Evolutionary conservation across 2,329 filamentous ascomycete genomes (phyloP).

Genomic region (Cercospora sojina): DNA sequence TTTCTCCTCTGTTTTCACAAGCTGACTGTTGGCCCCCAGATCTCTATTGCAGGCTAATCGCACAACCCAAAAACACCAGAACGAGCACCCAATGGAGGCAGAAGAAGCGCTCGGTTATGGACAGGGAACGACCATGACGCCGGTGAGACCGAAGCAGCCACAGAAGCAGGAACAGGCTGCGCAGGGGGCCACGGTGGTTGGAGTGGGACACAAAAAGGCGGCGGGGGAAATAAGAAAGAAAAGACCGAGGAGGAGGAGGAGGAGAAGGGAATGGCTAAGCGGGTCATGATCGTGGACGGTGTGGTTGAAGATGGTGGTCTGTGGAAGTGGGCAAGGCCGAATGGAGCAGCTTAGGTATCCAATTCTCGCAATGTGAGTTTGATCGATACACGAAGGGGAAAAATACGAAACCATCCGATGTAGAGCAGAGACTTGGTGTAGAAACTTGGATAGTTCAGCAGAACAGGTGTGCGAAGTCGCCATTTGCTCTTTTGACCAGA

Average conservation of each 20-base stretch:
- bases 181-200: conserved; percentile 4
- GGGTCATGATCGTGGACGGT: too few relatives aligned
- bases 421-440: not conserved
- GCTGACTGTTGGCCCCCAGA: not conserved
- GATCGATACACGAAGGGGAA: too few relatives aligned
- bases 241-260: not conserved
- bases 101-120: conserved; percentile 4
- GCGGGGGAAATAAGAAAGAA: not conserved
- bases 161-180: conserved; percentile 5
- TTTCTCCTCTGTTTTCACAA: not conserved
- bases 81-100: conserved; percentile 1
- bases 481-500: too few relatives aligned
- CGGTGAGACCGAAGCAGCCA: not conserved
- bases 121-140: conserved; percentile 3
- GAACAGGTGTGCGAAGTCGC: not conserved
- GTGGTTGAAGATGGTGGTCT: not conserved
- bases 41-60: not conserved
- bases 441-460: not conserved
- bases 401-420: too few relatives aligned
- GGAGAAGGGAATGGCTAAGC: too few relatives aligned
- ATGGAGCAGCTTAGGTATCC: too few relatives aligned
- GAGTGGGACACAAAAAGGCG: not conserved
- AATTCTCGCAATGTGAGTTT: too few relatives aligned
- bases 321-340: too few relatives aligned
- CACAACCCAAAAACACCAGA: not conserved